Evolutionary conservation across 495 filamentous ascomycete genomes (phyloP).

Genomic region (Hypoxylon perforatum): DNA sequence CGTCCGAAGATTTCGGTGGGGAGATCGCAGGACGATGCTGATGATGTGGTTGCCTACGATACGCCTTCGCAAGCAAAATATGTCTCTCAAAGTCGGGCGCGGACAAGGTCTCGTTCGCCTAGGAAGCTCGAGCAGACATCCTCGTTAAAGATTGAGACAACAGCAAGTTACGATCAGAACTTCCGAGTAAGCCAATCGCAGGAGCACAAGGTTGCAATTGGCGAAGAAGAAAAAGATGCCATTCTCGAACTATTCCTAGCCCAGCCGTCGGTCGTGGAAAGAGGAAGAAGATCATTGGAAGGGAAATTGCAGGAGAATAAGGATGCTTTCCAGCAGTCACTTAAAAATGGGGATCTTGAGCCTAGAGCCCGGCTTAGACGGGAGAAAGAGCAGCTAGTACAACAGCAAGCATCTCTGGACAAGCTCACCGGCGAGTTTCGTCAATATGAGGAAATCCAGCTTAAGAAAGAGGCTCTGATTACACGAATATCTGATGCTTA

Average conservation of each 20-base stretch:
- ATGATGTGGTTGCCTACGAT: constrained; percentile 35
- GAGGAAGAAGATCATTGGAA: constrained; percentile 39
- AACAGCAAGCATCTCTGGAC: constrained; percentile 48
- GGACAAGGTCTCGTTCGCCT: constrained; percentile 33
- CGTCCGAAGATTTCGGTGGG: constrained; percentile 27
- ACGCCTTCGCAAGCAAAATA: constrained; percentile 35
- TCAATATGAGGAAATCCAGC: constrained; percentile 43
- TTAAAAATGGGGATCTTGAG: constrained; percentile 45
- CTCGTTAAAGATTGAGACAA: constrained; percentile 15
- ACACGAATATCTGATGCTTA: constrained; percentile 51
- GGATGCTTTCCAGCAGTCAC: constrained; percentile 46
- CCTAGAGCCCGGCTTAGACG: constrained; percentile 49
- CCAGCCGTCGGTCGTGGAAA: constrained; percentile 48
- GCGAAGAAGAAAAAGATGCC: constrained; percentile 43
- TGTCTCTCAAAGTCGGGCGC: constrained; percentile 14
- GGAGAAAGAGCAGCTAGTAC: constrained; percentile 46
- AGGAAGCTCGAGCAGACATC: constrained; percentile 24
- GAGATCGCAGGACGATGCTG: constrained; percentile 27
- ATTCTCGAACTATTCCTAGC: constrained; percentile 49
- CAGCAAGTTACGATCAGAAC: constrained; percentile 11
- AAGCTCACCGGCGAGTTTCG: constrained; percentile 43
- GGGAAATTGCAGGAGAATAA: constrained; percentile 46
- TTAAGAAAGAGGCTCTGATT: constrained; percentile 50
- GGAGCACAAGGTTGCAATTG: constrained; percentile 13
- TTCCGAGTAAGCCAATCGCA: constrained; percentile 13